phyloP scores from a whole-genome alignment of 2,329 filamentous ascomycete species.

The Xylaria multiplex region DNA sequence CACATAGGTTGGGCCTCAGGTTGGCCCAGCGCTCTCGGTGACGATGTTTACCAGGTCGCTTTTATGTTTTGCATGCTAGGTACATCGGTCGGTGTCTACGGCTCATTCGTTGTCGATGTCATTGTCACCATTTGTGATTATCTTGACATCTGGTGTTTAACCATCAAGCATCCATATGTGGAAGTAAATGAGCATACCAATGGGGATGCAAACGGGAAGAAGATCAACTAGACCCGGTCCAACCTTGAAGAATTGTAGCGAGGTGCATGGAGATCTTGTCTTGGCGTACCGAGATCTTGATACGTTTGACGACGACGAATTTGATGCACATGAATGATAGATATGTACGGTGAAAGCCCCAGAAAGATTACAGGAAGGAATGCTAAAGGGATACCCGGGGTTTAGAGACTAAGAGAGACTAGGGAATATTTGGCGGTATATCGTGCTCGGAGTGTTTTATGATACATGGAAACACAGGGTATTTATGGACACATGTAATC shows the following conservation, averaged over 20 bases:
- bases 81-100: constrained; percentile 88
- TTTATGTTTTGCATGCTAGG: constrained; percentile 92
- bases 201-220: constrained; percentile 51
- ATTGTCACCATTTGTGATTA: constrained; percentile 98
- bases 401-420: background rate
- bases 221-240: constrained; percentile 44
- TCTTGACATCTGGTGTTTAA: constrained; percentile 97
- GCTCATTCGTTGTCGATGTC: constrained; percentile 95
- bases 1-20: constrained; percentile 70
- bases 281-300: background rate
- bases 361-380: background rate
- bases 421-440: background rate
- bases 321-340: constrained; percentile 15
- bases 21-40: constrained; percentile 80
- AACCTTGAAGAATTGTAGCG: background rate
- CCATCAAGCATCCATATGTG: constrained; percentile 84
- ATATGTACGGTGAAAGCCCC: background rate
- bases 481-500: background rate
- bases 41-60: constrained; percentile 85
- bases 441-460: background rate
- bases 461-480: background rate
- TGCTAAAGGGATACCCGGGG: background rate
- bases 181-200: constrained; percentile 54
- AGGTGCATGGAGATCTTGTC: background rate
- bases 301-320: constrained; percentile 8